Base-by-base conservation (phyloP, 73 alveolate genomes). In the Stentor coeruleus region DNA sequence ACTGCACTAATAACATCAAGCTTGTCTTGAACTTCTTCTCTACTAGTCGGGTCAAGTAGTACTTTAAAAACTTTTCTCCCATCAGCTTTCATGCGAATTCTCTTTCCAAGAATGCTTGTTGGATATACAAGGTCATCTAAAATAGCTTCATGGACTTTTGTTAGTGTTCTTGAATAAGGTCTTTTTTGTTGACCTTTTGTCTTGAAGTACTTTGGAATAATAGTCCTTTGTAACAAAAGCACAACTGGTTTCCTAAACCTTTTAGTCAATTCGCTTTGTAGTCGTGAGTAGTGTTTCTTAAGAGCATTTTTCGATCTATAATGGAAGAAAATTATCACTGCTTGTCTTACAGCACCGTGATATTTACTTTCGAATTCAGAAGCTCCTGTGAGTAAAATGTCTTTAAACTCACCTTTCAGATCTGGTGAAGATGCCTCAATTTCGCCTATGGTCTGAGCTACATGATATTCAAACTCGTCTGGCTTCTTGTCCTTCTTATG, bases 61-160 rank as follows among this genome's bases (percentile, higher is more conserved):
- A 75, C 72, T 75, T 75, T 75, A 39, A 1, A 75, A 2, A 75
- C 72, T 75, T 39, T 75, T 37, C 30, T 75, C 38, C 66, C 66
- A 39, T 75, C 83, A 30, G 77, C 88, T 36, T 55, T 33, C 60
- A 77, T 41, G 30, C 89, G 59, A 82, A 91, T 87, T 20, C 91
- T 59, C 76, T 87, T 92, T 35, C 96, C 98, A 33, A 84, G 59
- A 84, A 90, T 85, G 66, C 82, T 74, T 0, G 96, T 87, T 79
- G 96, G 96, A 74, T 81, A 87, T 59, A 49, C 86, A 79, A 93
- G 73, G 82, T 93, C 98, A 42, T 93, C 98, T 76, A 93, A 91
- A 81, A 89, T 77, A 28, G 93, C 93, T 77, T 88, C 96, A 86
- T 93, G 96, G 82, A 93, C 98, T 2, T 92, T 77, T 31, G 96